These are phyloP conservation scores for Neurospora intermedia DNA, from an alignment of 495 filamentous ascomycete genomes.

Conservation along the genomic window DNA sequence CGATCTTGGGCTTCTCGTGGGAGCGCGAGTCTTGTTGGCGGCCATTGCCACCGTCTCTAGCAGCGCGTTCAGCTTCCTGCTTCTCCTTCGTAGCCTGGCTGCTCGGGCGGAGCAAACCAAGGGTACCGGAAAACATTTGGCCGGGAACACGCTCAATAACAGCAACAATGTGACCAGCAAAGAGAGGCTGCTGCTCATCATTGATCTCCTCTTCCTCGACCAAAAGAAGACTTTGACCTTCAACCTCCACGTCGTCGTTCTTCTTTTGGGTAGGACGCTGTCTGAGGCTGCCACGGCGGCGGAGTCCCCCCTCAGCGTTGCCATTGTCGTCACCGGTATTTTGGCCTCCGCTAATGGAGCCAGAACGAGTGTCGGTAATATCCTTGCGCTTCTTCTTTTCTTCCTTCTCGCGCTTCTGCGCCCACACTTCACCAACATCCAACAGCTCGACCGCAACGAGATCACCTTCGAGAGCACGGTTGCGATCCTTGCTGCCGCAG, in stretches of 20 bases:
- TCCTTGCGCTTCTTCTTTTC: constrained; percentile 99
- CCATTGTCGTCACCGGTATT: constrained; percentile 57
- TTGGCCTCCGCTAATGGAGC: constrained; percentile 56
- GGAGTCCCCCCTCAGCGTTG: constrained; percentile 68
- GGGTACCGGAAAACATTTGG: constrained; percentile 97
- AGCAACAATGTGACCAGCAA: constrained; percentile 92
- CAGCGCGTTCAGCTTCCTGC: constrained; percentile 90
- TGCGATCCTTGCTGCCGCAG: constrained; percentile 96
- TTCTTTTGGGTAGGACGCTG: constrained; percentile 99
- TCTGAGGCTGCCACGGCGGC: constrained; percentile 84
- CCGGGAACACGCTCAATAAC: constrained; percentile 94
- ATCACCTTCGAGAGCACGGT: constrained; percentile 91
- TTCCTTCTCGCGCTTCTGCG: constrained; percentile 96
- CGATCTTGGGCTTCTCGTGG: constrained; percentile 98
- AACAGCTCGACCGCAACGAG: constrained; percentile 91
- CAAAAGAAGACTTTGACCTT: constrained; percentile 90
- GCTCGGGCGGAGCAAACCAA: constrained; percentile 87
- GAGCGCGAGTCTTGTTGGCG: constrained; percentile 68
- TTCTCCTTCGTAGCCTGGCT: constrained; percentile 99
- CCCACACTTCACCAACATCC: constrained; percentile 97
- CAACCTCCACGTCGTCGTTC: constrained; percentile 98
- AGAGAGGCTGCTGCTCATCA: constrained; percentile 93
- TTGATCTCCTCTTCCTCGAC: constrained; percentile 99
- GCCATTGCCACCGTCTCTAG: constrained; percentile 68
- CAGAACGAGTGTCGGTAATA: constrained; percentile 78